These are phyloP conservation scores for Iris macrosiphon DNA, from an alignment of 106 monocot genomes.

Conservation along the genomic window DNA sequence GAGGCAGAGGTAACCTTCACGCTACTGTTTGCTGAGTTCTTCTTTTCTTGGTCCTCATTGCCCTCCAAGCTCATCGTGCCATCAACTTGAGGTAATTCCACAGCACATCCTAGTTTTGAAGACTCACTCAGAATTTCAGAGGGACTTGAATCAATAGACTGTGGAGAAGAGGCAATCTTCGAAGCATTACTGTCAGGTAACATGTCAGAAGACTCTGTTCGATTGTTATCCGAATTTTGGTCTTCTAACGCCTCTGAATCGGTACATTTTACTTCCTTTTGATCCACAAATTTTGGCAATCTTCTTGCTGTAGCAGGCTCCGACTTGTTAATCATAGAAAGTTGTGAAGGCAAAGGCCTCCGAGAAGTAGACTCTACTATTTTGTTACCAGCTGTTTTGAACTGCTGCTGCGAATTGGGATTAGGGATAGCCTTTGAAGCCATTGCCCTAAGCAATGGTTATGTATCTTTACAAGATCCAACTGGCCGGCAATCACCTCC, in stretches of 20 bases:
- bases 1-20: conserved; percentile 9
- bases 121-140: neutral
- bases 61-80: neutral
- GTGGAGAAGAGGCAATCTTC: neutral
- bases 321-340: neutral
- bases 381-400: conserved; percentile 8
- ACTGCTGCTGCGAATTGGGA: neutral
- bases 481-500: neutral
- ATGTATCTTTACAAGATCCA: neutral
- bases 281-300: neutral
- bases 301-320: neutral
- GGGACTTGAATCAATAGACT: neutral
- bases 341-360: neutral
- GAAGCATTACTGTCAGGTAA: neutral
- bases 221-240: neutral
- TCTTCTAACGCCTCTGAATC: neutral
- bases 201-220: neutral
- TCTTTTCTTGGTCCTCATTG: conserved; percentile 12
- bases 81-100: neutral
- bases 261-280: neutral
- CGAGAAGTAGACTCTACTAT: neutral
- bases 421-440: conserved; percentile 13
- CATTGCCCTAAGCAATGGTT: conserved; percentile 6
- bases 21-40: neutral
- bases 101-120: neutral